These are phyloP conservation scores for Trypanosoma cruzi DNA, from an alignment of 208 protist genomes.

Conservation along the genomic window DNA sequence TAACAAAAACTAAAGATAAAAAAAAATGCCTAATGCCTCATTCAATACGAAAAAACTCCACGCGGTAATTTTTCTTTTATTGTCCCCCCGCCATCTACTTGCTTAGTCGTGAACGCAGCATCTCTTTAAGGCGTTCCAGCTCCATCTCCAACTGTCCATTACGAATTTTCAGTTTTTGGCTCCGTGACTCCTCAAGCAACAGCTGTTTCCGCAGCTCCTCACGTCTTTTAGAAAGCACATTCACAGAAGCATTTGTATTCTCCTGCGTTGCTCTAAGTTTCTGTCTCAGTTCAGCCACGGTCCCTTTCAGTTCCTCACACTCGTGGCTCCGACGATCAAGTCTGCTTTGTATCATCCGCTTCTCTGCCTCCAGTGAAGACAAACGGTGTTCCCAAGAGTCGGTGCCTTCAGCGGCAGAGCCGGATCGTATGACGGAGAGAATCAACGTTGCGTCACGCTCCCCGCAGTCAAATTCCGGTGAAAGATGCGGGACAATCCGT, in stretches of 20 bases:
- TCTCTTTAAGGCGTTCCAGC: conserved; percentile 46
- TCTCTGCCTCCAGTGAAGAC: conserved; percentile 51
- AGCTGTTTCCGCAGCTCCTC: conserved; percentile 85
- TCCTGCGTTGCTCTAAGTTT: conserved; percentile 50
- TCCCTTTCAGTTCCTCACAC: conserved; percentile 49
- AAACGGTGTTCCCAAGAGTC: conserved; percentile 54
- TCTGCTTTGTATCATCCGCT: conserved; percentile 41
- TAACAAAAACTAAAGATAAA: no score
- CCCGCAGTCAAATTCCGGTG: conserved; percentile 59
- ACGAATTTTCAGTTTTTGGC: conserved; percentile 67
- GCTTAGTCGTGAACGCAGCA: conserved; percentile 30
- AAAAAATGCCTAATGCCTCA: no score
- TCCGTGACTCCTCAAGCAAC: conserved; percentile 71
- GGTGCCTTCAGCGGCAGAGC: conserved; percentile 26
- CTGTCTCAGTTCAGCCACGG: conserved; percentile 48
- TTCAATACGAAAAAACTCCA: not conserved
- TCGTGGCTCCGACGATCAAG: conserved; percentile 40
- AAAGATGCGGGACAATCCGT: conserved; percentile 70
- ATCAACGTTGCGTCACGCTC: conserved; percentile 68
- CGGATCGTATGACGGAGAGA: conserved; percentile 57
- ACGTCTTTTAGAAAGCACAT: conserved; percentile 51
- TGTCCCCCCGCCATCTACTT: not conserved
- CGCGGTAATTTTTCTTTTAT: not conserved
- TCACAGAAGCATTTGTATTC: conserved; percentile 42
- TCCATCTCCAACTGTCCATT: conserved; percentile 73